Conservation (phyloP, 768 basidiomycete genomes). For the Clitopilus hobsonii region DNA sequence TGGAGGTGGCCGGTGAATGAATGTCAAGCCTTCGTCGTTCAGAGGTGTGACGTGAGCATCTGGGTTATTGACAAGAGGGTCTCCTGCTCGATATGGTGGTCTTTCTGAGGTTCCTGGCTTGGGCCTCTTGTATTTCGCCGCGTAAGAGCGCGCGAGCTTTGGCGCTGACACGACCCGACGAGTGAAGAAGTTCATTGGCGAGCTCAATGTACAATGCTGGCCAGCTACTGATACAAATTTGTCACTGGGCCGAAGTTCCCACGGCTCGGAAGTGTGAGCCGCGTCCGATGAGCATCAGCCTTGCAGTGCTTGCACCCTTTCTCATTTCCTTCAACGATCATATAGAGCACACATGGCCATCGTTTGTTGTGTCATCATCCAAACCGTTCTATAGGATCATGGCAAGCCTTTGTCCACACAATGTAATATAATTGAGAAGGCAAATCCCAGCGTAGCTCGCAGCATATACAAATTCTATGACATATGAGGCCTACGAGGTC, state of each 20-base stretch:
- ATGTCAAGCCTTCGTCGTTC: slow-evolving; percentile 57
- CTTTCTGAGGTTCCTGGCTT: slow-evolving; percentile 47
- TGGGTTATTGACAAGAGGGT: slow-evolving; percentile 52
- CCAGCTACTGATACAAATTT: neutral
- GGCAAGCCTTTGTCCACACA: too few species aligned
- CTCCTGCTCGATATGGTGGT: slow-evolving; percentile 53
- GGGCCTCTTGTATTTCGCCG: slow-evolving; percentile 43
- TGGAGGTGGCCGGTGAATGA: slow-evolving; percentile 83
- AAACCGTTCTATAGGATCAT: too few species aligned
- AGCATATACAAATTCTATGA: too few species aligned
- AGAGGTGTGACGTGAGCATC: slow-evolving; percentile 47
- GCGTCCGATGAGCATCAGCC: neutral
- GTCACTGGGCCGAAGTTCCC: neutral
- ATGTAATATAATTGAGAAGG: too few species aligned
- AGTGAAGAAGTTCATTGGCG: slow-evolving; percentile 18
- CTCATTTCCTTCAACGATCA: too few species aligned
- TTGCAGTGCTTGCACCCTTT: too few species aligned
- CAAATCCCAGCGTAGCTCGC: too few species aligned
- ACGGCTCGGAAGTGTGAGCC: neutral
- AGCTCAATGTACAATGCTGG: neutral
- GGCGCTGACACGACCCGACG: slow-evolving; percentile 20
- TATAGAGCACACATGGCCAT: too few species aligned
- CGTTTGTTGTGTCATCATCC: too few species aligned
- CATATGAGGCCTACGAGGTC: too few species aligned
- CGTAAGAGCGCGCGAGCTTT: slow-evolving; percentile 33